Evolutionary conservation across 208 protist genomes (phyloP).

Genomic region (Trichomonas gallinae): DNA sequence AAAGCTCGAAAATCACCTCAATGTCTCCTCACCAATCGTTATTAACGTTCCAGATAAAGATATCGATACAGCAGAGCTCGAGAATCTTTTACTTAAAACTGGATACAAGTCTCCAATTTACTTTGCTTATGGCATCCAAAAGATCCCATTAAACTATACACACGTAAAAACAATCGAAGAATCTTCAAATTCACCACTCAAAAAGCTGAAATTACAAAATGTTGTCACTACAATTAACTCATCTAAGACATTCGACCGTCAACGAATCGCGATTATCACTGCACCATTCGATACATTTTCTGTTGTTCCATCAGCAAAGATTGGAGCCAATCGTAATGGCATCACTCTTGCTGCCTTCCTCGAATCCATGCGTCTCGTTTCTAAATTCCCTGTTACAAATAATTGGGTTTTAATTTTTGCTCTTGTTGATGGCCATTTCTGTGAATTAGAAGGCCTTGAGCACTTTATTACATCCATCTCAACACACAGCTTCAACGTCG

Average conservation of each 20-base stretch:
- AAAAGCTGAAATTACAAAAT: conserved; percentile 7
- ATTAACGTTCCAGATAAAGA: background rate
- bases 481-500: background rate
- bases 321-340: background rate
- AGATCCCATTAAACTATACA: background rate
- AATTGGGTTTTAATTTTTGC: conserved; percentile 16
- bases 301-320: background rate
- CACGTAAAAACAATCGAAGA: background rate
- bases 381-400: conserved; percentile 11
- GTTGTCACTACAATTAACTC: background rate
- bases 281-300: background rate
- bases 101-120: background rate
- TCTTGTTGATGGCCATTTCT: background rate
- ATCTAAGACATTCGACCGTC: background rate
- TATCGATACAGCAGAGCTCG: background rate
- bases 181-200: background rate
- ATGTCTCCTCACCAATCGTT: background rate
- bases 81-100: background rate
- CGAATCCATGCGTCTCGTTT: background rate
- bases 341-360: background rate
- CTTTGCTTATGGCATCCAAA: background rate
- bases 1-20: background rate
- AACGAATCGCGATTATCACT: background rate
- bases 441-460: background rate
- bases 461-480: background rate